Conservation (phyloP, 176 grass and related monocot genomes). For the Avena atlantica region DNA sequence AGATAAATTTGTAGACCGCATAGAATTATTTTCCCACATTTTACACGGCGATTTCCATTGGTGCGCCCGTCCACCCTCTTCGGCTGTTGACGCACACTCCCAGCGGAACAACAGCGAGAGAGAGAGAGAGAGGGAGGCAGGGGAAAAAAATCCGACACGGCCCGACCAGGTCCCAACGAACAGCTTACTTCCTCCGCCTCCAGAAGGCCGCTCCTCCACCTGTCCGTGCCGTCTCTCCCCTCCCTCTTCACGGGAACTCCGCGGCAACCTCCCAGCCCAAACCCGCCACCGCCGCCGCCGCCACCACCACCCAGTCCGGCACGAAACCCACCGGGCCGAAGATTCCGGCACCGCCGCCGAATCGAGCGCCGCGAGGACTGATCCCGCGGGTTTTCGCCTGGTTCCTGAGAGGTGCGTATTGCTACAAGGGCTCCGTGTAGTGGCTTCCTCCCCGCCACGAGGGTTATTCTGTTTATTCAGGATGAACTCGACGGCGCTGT, state of each 20-base stretch:
- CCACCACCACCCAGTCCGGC: neutral
- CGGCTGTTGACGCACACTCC: neutral
- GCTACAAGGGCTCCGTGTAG: neutral
- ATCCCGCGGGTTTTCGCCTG: slow-evolving; percentile 38
- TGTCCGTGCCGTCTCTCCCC: slow-evolving; percentile 3
- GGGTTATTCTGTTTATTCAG: neutral
- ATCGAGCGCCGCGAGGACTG: slow-evolving; percentile 10
- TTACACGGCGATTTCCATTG: neutral
- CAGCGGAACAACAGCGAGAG: neutral
- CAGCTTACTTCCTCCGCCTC: neutral
- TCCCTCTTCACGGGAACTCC: neutral
- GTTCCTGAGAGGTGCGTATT: slow-evolving; percentile 1
- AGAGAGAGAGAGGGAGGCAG: neutral
- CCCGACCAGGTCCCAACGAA: neutral
- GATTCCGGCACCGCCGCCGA: slow-evolving; percentile 2
- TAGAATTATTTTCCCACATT: neutral
- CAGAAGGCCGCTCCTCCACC: slow-evolving; percentile 7
- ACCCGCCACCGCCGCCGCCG: neutral
- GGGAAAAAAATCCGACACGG: neutral
- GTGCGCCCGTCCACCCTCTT: slow-evolving; percentile 1
- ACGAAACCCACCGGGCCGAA: neutral
- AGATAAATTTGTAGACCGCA: no score
- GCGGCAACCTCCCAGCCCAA: neutral
- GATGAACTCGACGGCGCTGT: neutral
- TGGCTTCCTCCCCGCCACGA: neutral